Conservation (phyloP, 1,284 basidiomycete species). For the Erythrobasidium hasegawianum region DNA sequence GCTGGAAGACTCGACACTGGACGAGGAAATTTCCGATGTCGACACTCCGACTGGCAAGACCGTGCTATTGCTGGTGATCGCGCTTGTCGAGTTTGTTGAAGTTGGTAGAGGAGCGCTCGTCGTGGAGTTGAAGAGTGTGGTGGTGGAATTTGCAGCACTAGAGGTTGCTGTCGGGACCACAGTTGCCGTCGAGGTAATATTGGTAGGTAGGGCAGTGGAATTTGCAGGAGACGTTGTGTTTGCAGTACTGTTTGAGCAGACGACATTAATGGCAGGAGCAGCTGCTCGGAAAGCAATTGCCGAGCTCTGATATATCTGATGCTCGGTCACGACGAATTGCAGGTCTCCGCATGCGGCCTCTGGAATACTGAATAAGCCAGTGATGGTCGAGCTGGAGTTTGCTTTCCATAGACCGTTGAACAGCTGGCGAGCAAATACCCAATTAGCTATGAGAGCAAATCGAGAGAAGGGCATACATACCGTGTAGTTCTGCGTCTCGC, state of each 20-base stretch:
- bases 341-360: conserved; percentile 25
- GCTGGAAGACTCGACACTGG: background rate
- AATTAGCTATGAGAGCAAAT: background rate
- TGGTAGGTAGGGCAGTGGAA: background rate
- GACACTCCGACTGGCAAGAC: background rate
- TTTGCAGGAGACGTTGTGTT: conserved; percentile 22
- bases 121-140: conserved; percentile 2
- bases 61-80: background rate
- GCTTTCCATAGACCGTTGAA: conserved; percentile 25
- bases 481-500: conserved; percentile 18
- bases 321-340: conserved; percentile 19
- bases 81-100: background rate
- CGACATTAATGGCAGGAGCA: conserved; percentile 16
- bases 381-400: conserved; percentile 16
- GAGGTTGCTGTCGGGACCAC: background rate
- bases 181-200: background rate
- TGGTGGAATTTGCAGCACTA: conserved; percentile 7
- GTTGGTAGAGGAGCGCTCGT: background rate
- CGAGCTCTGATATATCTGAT: conserved; percentile 25
- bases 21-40: background rate
- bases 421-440: background rate
- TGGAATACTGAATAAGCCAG: conserved; percentile 20
- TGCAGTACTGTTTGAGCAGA: background rate
- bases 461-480: background rate
- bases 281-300: conserved; percentile 29